Percentiles rank a stretch among this genome's conserved stretches.
Evolutionary conservation across 2,329 filamentous ascomycete genomes (phyloP).

Genomic region (Paramyrothecium roridum): DNA sequence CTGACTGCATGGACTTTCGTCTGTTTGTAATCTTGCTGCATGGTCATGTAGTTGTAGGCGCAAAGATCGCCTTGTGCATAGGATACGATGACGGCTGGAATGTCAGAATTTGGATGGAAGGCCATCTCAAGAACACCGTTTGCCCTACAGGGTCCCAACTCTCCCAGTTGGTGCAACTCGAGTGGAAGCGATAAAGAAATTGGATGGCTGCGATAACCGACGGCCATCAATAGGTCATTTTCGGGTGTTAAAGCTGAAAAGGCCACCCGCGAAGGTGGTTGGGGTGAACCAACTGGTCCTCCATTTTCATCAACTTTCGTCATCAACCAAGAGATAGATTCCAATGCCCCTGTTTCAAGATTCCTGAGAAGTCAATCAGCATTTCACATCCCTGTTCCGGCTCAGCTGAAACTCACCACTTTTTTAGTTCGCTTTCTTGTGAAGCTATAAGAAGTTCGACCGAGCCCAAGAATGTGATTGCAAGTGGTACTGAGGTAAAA

Average conservation of each 20-base stretch:
- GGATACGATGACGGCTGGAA: background rate
- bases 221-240: background rate
- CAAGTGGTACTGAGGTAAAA: background rate
- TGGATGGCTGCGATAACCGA: background rate
- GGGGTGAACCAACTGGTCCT: no score
- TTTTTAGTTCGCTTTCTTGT: background rate
- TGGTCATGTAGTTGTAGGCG: background rate
- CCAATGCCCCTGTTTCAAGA: background rate
- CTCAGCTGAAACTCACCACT: background rate
- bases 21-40: background rate
- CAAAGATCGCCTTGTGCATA: background rate
- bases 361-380: background rate
- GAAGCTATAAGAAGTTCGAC: background rate
- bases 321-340: background rate
- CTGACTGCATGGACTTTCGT: background rate
- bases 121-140: background rate
- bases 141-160: background rate
- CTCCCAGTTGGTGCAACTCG: background rate
- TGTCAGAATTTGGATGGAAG: background rate
- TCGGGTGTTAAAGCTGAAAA: background rate
- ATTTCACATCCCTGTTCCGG: background rate
- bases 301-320: no score
- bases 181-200: background rate
- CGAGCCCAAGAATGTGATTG: background rate
- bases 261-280: background rate